phyloP scores from a whole-genome alignment of 73 alveolate genomes.

The Paramecium octaurelia region DNA sequence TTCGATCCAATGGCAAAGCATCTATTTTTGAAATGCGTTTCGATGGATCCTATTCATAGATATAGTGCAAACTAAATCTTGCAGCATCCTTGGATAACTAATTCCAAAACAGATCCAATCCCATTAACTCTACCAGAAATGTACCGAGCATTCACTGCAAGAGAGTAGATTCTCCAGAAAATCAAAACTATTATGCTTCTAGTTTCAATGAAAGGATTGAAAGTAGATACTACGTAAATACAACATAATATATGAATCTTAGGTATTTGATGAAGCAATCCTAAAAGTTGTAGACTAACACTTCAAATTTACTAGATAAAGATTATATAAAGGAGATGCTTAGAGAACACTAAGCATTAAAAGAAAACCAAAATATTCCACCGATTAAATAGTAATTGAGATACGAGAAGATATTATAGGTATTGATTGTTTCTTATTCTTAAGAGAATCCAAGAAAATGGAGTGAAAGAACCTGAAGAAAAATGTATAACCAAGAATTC shows the following conservation, averaged over 20 bases:
- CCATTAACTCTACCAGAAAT: conserved; percentile 43
- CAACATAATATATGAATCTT: not conserved
- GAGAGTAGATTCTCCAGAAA: not conserved
- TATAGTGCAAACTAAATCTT: conserved; percentile 74
- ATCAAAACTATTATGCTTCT: not conserved
- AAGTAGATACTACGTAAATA: not conserved
- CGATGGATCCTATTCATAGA: conserved; percentile 85
- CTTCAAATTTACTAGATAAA: not conserved
- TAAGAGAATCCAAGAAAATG: not conserved
- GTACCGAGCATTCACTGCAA: not conserved
- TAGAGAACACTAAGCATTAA: not conserved
- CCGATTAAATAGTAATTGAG: not conserved
- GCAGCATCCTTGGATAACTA: conserved; percentile 55
- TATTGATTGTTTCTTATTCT: not conserved
- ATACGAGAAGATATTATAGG: not conserved
- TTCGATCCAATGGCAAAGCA: conserved; percentile 77
- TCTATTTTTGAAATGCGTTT: conserved; percentile 78
- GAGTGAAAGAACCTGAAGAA: not conserved
- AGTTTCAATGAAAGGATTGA: not conserved
- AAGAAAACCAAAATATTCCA: not conserved
- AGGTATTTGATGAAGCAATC: not conserved
- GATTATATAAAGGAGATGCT: conserved; percentile 11
- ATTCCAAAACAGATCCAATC: not conserved
- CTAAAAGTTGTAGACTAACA: not conserved
- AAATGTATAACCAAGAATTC: not conserved